Evolutionary conservation across 2,329 filamentous ascomycete genomes (phyloP).

Genomic region (Tolypocladium amazonense): DNA sequence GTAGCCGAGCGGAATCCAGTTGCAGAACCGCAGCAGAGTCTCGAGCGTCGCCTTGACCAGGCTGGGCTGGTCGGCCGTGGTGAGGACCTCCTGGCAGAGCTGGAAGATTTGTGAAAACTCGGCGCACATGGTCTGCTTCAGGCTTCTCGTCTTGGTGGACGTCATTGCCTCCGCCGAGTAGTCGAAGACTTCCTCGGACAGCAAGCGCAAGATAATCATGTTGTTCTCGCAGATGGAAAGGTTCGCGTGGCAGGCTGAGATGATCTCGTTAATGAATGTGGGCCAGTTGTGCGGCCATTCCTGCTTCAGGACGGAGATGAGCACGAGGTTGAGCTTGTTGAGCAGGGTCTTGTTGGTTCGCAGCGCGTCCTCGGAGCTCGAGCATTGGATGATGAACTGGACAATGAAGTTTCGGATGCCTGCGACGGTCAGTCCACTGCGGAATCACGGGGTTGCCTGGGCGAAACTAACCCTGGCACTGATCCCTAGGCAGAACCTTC

Average conservation of each 20-base stretch:
- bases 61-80: conserved; percentile 76
- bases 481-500: conserved; percentile 93
- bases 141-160: conserved; percentile 88
- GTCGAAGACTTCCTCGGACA: conserved; percentile 98
- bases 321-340: conserved; percentile 96
- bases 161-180: conserved; percentile 99
- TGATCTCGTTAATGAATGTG: conserved; percentile 99
- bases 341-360: conserved; percentile 77
- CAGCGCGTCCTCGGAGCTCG: conserved; percentile 78
- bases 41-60: conserved; percentile 95
- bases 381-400: conserved; percentile 94
- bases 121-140: conserved; percentile 97
- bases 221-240: conserved; percentile 99
- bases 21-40: conserved; percentile 90
- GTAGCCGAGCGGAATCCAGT: conserved; percentile 97
- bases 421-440: conserved; percentile 22
- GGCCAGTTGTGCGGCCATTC: conserved; percentile 99
- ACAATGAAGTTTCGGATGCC: conserved; percentile 99
- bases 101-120: conserved; percentile 99
- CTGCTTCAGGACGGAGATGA: conserved; percentile 96
- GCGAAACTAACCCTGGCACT: conserved; percentile 64
- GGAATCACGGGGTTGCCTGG: not conserved
- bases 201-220: conserved; percentile 91
- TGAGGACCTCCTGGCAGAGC: conserved; percentile 90
- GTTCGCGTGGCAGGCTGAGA: conserved; percentile 89